Percentiles rank a stretch among this genome's conserved stretches.
These are phyloP conservation scores for Septoria petroselini DNA, from an alignment of 2,329 filamentous ascomycete species.

Conservation along the genomic window DNA sequence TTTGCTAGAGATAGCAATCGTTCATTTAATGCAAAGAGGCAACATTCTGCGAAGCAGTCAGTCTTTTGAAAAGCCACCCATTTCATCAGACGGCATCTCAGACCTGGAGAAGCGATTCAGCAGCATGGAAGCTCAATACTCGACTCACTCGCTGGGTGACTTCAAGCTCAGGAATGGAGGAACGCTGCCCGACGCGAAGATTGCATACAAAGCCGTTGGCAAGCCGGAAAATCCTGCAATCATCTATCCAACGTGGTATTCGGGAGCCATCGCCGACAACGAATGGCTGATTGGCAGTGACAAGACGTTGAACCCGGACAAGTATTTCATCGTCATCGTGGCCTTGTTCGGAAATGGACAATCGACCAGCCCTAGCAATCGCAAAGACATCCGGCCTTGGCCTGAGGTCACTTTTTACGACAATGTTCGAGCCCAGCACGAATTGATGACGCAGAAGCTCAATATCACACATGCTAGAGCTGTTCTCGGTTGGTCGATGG, in stretches of 20 bases:
- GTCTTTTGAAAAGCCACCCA: conserved; percentile 2
- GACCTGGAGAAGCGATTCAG: conserved; percentile 5
- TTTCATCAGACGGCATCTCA: neutral
- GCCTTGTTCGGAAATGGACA: conserved; percentile 68
- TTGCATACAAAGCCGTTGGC: conserved; percentile 76
- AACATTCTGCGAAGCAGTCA: conserved; percentile 9
- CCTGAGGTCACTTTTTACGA: conserved; percentile 64
- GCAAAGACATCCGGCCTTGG: conserved; percentile 51
- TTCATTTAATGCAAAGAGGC: conserved; percentile 2
- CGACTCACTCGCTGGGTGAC: conserved; percentile 48
- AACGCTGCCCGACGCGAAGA: conserved; percentile 61
- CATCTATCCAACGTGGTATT: conserved; percentile 76
- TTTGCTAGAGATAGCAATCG: neutral
- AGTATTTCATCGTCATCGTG: conserved; percentile 66
- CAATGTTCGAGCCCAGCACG: conserved; percentile 65
- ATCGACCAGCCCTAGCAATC: conserved; percentile 65
- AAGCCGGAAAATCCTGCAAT: conserved; percentile 60
- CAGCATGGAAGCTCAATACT: conserved; percentile 33
- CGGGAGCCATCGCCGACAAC: conserved; percentile 66
- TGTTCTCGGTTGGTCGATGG: conserved; percentile 70
- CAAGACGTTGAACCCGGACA: conserved; percentile 61
- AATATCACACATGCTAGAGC: conserved; percentile 58
- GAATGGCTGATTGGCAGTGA: conserved; percentile 68
- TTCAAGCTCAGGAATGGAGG: conserved; percentile 60
- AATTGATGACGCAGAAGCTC: conserved; percentile 62